Percentiles rank a stretch among this genome's conserved stretches.
Evolutionary conservation across 208 protist species (phyloP).

Genomic region (Leishmania major): DNA sequence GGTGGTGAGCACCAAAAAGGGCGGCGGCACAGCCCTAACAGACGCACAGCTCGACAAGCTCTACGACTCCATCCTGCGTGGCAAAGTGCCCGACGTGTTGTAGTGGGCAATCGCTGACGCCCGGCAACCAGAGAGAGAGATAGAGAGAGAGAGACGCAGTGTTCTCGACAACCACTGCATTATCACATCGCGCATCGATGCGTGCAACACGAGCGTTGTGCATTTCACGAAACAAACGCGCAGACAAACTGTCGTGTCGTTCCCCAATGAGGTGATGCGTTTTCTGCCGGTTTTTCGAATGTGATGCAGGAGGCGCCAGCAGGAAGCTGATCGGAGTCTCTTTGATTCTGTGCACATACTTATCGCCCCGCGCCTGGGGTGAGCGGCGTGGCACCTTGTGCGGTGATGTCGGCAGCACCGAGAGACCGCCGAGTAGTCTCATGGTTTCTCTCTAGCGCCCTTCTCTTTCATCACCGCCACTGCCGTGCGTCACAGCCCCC

Average conservation of each 20-base stretch:
- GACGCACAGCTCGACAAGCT: constrained; percentile 55
- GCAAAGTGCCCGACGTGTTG: constrained; percentile 15
- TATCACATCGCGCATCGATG: not conserved
- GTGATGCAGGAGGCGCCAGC: not conserved
- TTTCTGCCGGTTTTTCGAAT: not conserved
- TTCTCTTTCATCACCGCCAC: not conserved
- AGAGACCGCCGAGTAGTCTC: not conserved
- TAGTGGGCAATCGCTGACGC: not conserved
- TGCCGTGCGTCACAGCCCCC: not conserved
- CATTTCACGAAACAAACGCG: not conserved
- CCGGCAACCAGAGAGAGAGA: not conserved
- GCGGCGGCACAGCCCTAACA: constrained; percentile 25
- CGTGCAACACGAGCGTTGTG: not conserved
- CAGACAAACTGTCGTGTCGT: not conserved
- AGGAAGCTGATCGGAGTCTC: not conserved
- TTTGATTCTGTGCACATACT: not conserved
- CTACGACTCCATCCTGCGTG: constrained; percentile 75
- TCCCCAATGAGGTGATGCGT: not conserved
- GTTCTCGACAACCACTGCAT: not conserved
- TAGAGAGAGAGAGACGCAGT: not conserved
- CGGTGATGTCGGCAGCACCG: too few species aligned
- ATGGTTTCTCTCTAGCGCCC: too few species aligned
- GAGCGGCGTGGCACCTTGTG: not conserved
- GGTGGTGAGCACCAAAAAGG: constrained; percentile 30
- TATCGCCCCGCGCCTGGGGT: not conserved